These are phyloP conservation scores for Gonapodya prolifera DNA, from an alignment of 192 early-diverging fungal genomes.

Conservation along the genomic window DNA sequence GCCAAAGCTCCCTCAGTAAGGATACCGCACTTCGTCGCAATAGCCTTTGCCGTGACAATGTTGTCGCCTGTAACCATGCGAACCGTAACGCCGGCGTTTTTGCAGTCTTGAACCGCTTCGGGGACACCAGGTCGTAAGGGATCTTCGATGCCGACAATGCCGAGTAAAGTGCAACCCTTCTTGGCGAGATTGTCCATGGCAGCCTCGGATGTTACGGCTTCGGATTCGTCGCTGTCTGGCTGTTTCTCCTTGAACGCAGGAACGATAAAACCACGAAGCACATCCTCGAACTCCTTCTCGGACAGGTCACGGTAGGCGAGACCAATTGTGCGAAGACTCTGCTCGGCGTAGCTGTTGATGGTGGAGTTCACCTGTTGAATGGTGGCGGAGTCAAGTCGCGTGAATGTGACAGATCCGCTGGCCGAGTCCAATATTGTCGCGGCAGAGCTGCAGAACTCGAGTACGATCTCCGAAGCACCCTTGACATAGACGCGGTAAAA, in stretches of 20 bases:
- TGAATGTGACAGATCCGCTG: conserved; percentile 10
- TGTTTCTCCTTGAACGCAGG: neutral
- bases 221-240: conserved; percentile 37
- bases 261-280: neutral
- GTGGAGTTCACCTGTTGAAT: conserved; percentile 22
- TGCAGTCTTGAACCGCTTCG: conserved; percentile 77
- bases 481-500: conserved; percentile 76
- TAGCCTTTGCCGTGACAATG: conserved; percentile 78
- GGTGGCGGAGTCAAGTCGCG: conserved; percentile 11
- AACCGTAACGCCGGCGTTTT: conserved; percentile 84
- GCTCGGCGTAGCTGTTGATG: conserved; percentile 61
- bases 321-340: conserved; percentile 82
- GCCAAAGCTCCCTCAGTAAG: conserved; percentile 72
- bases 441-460: conserved; percentile 37
- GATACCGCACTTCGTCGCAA: conserved; percentile 90
- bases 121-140: conserved; percentile 91
- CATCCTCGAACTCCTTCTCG: conserved; percentile 1
- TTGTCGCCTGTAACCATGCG: conserved; percentile 99
- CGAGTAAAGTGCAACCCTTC: conserved; percentile 58
- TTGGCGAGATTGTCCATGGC: conserved; percentile 38
- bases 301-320: conserved; percentile 70
- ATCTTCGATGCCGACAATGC: conserved; percentile 93
- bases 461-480: conserved; percentile 82
- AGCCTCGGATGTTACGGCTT: conserved; percentile 22
- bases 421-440: conserved; percentile 9